Evolutionary conservation across 2,329 filamentous ascomycete species (phyloP).

Genomic region (Alternaria alternata): DNA sequence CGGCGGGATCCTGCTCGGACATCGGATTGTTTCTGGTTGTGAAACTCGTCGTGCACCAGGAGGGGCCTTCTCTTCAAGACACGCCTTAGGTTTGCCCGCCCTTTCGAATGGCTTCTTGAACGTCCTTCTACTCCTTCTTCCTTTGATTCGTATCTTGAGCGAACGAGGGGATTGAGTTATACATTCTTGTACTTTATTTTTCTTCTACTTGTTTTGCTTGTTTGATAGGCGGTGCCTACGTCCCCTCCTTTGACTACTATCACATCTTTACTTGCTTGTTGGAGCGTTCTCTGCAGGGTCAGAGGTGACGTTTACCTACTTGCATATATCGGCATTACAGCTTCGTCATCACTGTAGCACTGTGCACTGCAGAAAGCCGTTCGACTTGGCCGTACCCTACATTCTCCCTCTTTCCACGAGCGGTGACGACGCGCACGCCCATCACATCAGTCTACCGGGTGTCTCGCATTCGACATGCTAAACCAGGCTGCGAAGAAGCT

Average conservation of each 20-base stretch:
- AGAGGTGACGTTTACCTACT: slow-evolving; percentile 20
- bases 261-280: slow-evolving; percentile 8
- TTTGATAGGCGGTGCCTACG: slow-evolving; percentile 26
- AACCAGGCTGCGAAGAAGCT: slow-evolving; percentile 46
- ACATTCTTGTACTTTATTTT: slow-evolving; percentile 11
- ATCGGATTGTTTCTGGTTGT: slow-evolving; percentile 31
- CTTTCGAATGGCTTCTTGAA: slow-evolving; percentile 29
- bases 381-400: slow-evolving; percentile 13
- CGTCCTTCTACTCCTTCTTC: not conserved
- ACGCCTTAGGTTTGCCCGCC: slow-evolving; percentile 21
- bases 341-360: slow-evolving; percentile 20
- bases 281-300: slow-evolving; percentile 26
- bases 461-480: slow-evolving; percentile 40
- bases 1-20: slow-evolving; percentile 10
- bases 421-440: not conserved
- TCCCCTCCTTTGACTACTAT: slow-evolving; percentile 25
- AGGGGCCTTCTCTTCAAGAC: slow-evolving; percentile 5
- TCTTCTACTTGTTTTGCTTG: slow-evolving; percentile 1
- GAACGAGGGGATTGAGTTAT: slow-evolving; percentile 4
- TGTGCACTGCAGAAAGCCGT: slow-evolving; percentile 19
- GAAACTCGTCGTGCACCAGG: slow-evolving; percentile 37
- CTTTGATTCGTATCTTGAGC: not conserved
- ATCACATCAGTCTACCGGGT: not conserved
- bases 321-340: slow-evolving; percentile 8
- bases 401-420: slow-evolving; percentile 3